These are phyloP conservation scores for Colletotrichum navitas DNA, from an alignment of 2,329 filamentous ascomycete genomes.

Conservation along the genomic window DNA sequence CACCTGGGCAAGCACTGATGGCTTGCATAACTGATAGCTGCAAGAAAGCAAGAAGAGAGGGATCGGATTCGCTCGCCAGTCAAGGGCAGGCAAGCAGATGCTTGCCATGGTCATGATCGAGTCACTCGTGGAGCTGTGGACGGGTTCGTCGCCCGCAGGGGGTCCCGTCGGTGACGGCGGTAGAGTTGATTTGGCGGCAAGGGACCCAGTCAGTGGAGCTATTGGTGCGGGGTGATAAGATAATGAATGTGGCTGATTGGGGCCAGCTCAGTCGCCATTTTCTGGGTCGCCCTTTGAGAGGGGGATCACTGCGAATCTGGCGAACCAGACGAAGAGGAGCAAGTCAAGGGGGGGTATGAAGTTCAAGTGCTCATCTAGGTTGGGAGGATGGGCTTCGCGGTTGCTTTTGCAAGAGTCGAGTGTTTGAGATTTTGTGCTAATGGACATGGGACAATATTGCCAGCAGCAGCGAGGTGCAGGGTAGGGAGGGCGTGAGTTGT, in stretches of 20 bases:
- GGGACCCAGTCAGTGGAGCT: conserved; percentile 23
- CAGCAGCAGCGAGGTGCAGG: not conserved
- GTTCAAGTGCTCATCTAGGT: not conserved
- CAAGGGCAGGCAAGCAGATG: not conserved
- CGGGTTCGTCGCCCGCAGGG: conserved; percentile 23
- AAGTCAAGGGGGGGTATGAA: not conserved
- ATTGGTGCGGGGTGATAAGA: conserved; percentile 42
- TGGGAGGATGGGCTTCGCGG: not conserved
- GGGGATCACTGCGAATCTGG: not conserved
- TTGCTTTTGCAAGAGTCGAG: not conserved
- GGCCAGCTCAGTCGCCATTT: conserved; percentile 36
- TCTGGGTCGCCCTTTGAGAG: conserved; percentile 18
- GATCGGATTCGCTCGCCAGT: not conserved
- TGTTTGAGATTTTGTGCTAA: conserved; percentile 9
- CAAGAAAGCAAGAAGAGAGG: not conserved
- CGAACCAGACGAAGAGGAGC: conserved; percentile 1
- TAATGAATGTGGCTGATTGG: conserved; percentile 34
- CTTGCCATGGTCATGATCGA: conserved; percentile 17
- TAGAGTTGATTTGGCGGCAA: conserved; percentile 37
- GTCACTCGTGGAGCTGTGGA: conserved; percentile 7
- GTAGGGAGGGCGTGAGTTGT: not conserved
- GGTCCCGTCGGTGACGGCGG: conserved; percentile 9
- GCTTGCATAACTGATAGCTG: conserved; percentile 19
- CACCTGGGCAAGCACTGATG: not conserved
- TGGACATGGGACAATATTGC: not conserved